Percentiles rank a stretch among this genome's conserved stretches.
Conservation (phyloP, 257 asterid genomes). For the Fraxinus anomala region DNA sequence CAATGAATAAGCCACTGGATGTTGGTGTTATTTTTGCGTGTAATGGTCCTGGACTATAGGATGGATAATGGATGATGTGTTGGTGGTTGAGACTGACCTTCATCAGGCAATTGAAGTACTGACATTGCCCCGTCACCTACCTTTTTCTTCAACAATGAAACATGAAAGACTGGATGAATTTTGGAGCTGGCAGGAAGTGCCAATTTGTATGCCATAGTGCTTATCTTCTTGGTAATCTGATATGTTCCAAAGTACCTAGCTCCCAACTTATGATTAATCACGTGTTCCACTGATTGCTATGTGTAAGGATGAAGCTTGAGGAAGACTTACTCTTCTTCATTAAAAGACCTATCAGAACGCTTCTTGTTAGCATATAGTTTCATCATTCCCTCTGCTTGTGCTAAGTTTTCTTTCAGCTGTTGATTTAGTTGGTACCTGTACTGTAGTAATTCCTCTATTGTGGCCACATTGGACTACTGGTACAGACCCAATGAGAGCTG, state of each 20-base stretch:
- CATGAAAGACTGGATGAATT: constrained; percentile 11
- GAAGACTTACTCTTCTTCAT: neutral
- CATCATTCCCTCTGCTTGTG: neutral
- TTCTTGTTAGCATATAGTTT: neutral
- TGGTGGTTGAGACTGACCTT: too few species aligned
- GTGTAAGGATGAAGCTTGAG: constrained; percentile 3
- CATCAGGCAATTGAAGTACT: too few species aligned
- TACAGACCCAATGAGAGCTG: neutral
- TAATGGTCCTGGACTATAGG: neutral
- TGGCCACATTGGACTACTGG: neutral
- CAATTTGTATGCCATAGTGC: neutral
- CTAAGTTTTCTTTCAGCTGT: neutral
- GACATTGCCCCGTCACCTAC: neutral
- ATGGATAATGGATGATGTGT: neutral
- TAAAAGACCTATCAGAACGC: neutral
- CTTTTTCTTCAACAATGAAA: neutral
- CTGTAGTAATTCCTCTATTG: neutral
- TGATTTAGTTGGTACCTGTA: neutral
- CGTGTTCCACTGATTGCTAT: neutral
- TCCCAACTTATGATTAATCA: neutral
- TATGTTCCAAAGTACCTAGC: neutral
- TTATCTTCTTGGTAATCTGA: neutral
- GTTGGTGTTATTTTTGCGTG: too few species aligned
- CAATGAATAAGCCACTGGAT: neutral
- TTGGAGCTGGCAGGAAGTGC: neutral